Conservation (phyloP, 768 basidiomycete species). For the Floccularia luteovirens region DNA sequence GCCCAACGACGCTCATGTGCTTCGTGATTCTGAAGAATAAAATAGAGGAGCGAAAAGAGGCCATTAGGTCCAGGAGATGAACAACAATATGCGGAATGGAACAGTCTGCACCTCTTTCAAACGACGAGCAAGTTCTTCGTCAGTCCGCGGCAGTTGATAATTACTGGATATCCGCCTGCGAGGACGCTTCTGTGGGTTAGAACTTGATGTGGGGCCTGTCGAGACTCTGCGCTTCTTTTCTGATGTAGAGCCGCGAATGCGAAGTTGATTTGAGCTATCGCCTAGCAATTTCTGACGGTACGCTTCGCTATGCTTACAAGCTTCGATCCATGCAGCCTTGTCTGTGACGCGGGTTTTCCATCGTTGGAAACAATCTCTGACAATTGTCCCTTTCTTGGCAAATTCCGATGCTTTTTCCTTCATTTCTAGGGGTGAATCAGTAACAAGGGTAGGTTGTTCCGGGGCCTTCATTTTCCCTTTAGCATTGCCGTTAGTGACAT, state of each 20-base stretch:
- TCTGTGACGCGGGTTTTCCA: conserved; percentile 43
- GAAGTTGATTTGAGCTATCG: conserved; percentile 11
- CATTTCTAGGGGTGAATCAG: conserved; percentile 26
- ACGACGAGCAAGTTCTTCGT: conserved; percentile 56
- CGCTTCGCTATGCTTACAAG: conserved; percentile 48
- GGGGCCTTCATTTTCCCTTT: conserved; percentile 21
- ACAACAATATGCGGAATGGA: conserved; percentile 9
- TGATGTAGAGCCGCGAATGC: conserved; percentile 6
- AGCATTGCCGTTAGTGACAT: conserved; percentile 17
- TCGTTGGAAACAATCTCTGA: conserved; percentile 31
- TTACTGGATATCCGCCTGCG: conserved; percentile 32
- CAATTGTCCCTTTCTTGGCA: conserved; percentile 25
- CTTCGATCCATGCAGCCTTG: conserved; percentile 51
- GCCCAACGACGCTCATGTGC: conserved; percentile 72
- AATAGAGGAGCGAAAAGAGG: conserved; percentile 9
- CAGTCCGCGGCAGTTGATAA: conserved; percentile 48
- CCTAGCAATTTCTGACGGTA: conserved; percentile 46
- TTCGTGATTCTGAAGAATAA: conserved; percentile 54
- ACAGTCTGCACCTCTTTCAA: conserved; percentile 55
- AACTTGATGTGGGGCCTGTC: conserved; percentile 10
- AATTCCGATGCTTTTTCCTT: conserved; percentile 35
- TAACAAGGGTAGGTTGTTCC: conserved; percentile 22
- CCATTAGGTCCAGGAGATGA: conserved; percentile 10
- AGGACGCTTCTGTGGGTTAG: conserved; percentile 29
- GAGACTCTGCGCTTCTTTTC: conserved; percentile 29